Evolutionary conservation across 306 rosid genomes (phyloP).

Genomic region (Arachis hypogaea): DNA sequence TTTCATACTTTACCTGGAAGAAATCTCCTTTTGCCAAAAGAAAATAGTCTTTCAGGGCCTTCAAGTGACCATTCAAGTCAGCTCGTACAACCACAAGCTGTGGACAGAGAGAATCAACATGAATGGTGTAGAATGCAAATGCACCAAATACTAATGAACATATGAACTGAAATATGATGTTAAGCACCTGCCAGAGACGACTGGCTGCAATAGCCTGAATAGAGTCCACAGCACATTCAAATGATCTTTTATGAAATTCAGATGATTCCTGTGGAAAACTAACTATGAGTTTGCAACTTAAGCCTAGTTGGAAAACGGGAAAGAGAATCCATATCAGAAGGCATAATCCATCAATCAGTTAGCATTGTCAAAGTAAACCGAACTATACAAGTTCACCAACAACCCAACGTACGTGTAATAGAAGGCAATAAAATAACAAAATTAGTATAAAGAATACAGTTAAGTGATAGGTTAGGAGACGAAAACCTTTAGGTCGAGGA

Average conservation of each 20-base stretch:
- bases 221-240: constrained; percentile 88
- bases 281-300: constrained; percentile 27
- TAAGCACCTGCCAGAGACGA: constrained; percentile 97
- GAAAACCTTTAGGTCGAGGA: constrained; percentile 79
- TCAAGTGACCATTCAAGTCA: constrained; percentile 93
- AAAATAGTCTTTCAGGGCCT: constrained; percentile 93
- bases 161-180: constrained; percentile 29
- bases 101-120: constrained; percentile 42
- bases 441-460: constrained; percentile 20
- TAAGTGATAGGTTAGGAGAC: constrained; percentile 19
- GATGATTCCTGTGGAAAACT: constrained; percentile 74
- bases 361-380: constrained; percentile 12
- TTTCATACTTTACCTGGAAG: constrained; percentile 76
- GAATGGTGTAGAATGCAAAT: constrained; percentile 32
- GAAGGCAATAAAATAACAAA: constrained; percentile 4
- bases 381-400: background rate
- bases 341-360: background rate
- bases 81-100: constrained; percentile 99
- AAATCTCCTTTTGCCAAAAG: constrained; percentile 98
- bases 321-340: constrained; percentile 25
- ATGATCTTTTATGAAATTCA: constrained; percentile 92
- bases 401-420: constrained; percentile 25
- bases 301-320: constrained; percentile 7
- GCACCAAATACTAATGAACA: constrained; percentile 36
- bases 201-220: constrained; percentile 89